phyloP scores from a whole-genome alignment of 257 asterid genomes.

The Gynochthodes officinalis region DNA sequence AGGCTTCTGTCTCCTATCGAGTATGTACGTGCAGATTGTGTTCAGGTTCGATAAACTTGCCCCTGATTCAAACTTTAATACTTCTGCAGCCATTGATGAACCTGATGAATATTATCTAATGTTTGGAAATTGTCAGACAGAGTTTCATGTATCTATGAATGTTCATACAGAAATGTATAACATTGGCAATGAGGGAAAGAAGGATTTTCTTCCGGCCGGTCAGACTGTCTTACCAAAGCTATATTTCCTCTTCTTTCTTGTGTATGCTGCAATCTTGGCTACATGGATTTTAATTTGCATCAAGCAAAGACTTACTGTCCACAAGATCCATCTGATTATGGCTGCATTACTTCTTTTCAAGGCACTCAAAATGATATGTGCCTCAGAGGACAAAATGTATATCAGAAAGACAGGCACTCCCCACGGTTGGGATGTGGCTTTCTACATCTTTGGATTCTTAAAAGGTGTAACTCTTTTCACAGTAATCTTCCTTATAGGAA shows the following conservation, averaged over 20 bases:
- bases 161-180: slow-evolving; percentile 33
- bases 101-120: slow-evolving; percentile 30
- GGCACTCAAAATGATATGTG: slow-evolving; percentile 33
- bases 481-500: slow-evolving; percentile 36
- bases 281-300: slow-evolving; percentile 27
- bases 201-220: slow-evolving; percentile 36
- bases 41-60: slow-evolving; percentile 24
- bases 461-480: slow-evolving; percentile 31
- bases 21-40: slow-evolving; percentile 18
- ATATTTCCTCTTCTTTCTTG: slow-evolving; percentile 19
- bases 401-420: slow-evolving; percentile 34
- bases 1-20: slow-evolving; percentile 28
- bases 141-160: slow-evolving; percentile 28
- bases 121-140: slow-evolving; percentile 30
- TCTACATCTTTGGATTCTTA: slow-evolving; percentile 32
- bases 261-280: slow-evolving; percentile 13
- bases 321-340: slow-evolving; percentile 37
- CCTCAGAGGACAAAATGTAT: slow-evolving; percentile 35
- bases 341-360: slow-evolving; percentile 27
- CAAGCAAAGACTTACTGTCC: slow-evolving; percentile 14
- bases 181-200: slow-evolving; percentile 1
- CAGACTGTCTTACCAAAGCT: slow-evolving; percentile 21
- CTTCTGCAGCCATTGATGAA: slow-evolving; percentile 6
- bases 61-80: slow-evolving; percentile 19
- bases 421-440: slow-evolving; percentile 42